These are phyloP conservation scores for Malbranchea zuffiana DNA, from an alignment of 2,329 filamentous ascomycete genomes.

Conservation along the genomic window DNA sequence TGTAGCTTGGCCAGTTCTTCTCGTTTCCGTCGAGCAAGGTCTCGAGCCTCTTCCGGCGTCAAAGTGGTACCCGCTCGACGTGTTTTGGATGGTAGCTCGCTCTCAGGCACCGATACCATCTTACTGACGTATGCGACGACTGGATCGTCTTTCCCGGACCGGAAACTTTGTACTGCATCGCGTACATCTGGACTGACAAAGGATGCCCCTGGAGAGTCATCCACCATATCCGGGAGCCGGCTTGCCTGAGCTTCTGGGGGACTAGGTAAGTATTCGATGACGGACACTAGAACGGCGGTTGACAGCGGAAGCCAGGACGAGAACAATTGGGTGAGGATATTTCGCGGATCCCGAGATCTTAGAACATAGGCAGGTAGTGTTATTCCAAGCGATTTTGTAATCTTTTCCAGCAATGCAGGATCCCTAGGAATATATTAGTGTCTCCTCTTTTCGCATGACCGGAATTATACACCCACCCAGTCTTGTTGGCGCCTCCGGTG, in stretches of 20 bases:
- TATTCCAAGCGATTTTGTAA: conserved; percentile 80
- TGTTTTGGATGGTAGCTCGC: conserved; percentile 72
- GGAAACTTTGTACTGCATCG: conserved; percentile 74
- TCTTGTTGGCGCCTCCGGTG: conserved; percentile 67
- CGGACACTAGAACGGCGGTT: conserved; percentile 82
- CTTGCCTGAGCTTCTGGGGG: conserved; percentile 68
- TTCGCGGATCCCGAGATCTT: conserved; percentile 69
- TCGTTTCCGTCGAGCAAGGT: conserved; percentile 76
- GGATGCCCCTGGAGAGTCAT: conserved; percentile 64
- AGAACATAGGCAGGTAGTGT: conserved; percentile 74
- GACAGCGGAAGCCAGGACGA: conserved; percentile 84
- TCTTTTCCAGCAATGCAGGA: conserved; percentile 73
- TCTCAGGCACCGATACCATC: conserved; percentile 91
- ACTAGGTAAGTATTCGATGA: conserved; percentile 83
- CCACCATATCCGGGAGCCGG: conserved; percentile 66
- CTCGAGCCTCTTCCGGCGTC: conserved; percentile 79
- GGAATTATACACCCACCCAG: conserved; percentile 58
- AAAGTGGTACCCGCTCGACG: conserved; percentile 61
- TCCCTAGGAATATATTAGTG: conserved; percentile 47
- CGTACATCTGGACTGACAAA: conserved; percentile 59
- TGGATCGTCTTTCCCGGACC: conserved; percentile 57
- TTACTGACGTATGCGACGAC: conserved; percentile 95
- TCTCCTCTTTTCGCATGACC: conserved; percentile 14
- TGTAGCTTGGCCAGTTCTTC: conserved; percentile 77
- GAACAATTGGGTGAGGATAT: conserved; percentile 78